Conservation (phyloP, 345 rosid genomes). For the rapeseed (Brassica napus) region Da-Ae NC_063441.1:15456001-15456500, state of each 20-base stretch:
- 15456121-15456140: constrained; percentile 63
- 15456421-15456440: not conserved
- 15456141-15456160: constrained; percentile 75
- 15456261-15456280: constrained; percentile 78
- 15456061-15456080: constrained; percentile 50
- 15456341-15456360: not conserved
- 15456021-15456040: constrained; percentile 64
- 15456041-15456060: constrained; percentile 54
- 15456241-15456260: constrained; percentile 80
- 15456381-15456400: not conserved
- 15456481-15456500: not conserved
- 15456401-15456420: not conserved
- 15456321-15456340: constrained; percentile 48
- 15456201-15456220: constrained; percentile 61
- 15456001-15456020: constrained; percentile 60
- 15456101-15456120: constrained; percentile 58
- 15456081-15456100: constrained; percentile 47
- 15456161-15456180: constrained; percentile 63
- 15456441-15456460: not conserved
- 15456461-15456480: not conserved
- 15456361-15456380: not conserved
- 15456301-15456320: constrained; percentile 70
- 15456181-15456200: constrained; percentile 64
- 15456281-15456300: constrained; percentile 79
- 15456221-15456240: constrained; percentile 66